Conservation (phyloP, 139 green algal species). For the Coccomyxa sp. region DNA sequence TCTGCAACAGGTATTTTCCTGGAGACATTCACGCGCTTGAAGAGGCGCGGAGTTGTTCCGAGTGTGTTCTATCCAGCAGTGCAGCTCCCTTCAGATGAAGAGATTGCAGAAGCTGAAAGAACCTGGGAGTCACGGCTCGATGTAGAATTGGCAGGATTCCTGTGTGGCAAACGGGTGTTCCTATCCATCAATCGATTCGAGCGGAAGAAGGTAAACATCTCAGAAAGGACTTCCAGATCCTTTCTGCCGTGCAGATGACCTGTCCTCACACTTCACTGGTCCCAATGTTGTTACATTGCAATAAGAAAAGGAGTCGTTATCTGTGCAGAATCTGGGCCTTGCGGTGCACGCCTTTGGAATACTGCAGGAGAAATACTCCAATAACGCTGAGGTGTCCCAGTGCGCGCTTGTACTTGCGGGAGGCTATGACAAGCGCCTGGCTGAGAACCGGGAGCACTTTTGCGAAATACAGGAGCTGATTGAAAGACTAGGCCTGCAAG, state of each 20-base stretch:
- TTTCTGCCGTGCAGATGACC: neutral
- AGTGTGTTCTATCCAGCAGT: constrained; percentile 88
- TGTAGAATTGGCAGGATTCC: constrained; percentile 39
- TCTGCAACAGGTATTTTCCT: constrained; percentile 58
- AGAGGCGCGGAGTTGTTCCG: constrained; percentile 33
- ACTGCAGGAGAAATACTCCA: constrained; percentile 26
- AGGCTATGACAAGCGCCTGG: constrained; percentile 83
- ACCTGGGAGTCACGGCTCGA: constrained; percentile 26
- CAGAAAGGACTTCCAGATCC: neutral
- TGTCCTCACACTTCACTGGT: neutral
- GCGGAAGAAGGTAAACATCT: constrained; percentile 79
- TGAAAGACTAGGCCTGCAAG: constrained; percentile 40
- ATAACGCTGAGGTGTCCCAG: neutral
- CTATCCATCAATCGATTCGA: constrained; percentile 98
- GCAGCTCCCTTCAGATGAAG: constrained; percentile 38
- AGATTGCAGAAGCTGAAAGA: constrained; percentile 28
- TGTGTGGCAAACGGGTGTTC: constrained; percentile 54
- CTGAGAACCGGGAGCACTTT: constrained; percentile 86
- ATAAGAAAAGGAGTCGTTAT: neutral
- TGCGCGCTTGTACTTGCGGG: constrained; percentile 65
- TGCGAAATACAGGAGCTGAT: constrained; percentile 64
- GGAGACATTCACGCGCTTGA: constrained; percentile 70
- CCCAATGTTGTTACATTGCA: neutral
- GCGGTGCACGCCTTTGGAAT: constrained; percentile 71
- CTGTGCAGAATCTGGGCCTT: constrained; percentile 62